A percentile compares a stretch with the other conserved stretches of the same genome.
These are phyloP conservation scores for Adiantum capillusveneris DNA, from an alignment of 75 land plant genomes.

Conservation along the genomic window DNA sequence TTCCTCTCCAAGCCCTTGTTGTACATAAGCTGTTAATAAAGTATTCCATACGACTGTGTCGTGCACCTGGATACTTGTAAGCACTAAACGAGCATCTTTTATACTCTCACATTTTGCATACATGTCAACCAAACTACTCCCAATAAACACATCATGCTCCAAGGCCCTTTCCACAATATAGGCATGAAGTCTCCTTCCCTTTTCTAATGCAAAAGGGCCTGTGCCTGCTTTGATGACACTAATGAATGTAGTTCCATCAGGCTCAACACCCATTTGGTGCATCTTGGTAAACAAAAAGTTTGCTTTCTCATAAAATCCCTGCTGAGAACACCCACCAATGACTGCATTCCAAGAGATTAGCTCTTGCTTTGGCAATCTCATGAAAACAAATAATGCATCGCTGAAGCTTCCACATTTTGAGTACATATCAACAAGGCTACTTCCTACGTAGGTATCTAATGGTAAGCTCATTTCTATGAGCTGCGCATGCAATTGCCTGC, in stretches of 20 bases:
- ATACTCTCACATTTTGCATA: conserved; percentile 31
- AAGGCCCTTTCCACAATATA: conserved; percentile 13
- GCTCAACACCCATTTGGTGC: neutral
- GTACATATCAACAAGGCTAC: conserved; percentile 42
- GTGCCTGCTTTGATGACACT: conserved; percentile 18
- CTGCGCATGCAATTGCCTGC: conserved; percentile 37
- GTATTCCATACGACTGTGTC: conserved; percentile 48
- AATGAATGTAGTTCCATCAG: conserved; percentile 10
- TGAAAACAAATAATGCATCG: conserved; percentile 27
- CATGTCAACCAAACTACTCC: conserved; percentile 32
- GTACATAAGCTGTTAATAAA: conserved; percentile 35
- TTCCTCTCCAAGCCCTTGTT: conserved; percentile 20
- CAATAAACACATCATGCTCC: conserved; percentile 12
- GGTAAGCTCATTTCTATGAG: conserved; percentile 43
- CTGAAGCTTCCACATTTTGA: conserved; percentile 12
- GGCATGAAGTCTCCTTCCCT: conserved; percentile 24
- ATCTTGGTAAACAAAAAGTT: conserved; percentile 11
- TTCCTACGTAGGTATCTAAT: conserved; percentile 42
- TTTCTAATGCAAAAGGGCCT: conserved; percentile 12
- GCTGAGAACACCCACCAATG: conserved; percentile 24
- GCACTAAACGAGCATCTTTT: conserved; percentile 25
- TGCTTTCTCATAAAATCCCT: conserved; percentile 16
- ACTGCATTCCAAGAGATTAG: conserved; percentile 38
- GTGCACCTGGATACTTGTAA: conserved; percentile 29
- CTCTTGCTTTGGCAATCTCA: conserved; percentile 13